Conservation (phyloP, 176 grass and related monocot genomes). For the Secale cereale region DNA sequence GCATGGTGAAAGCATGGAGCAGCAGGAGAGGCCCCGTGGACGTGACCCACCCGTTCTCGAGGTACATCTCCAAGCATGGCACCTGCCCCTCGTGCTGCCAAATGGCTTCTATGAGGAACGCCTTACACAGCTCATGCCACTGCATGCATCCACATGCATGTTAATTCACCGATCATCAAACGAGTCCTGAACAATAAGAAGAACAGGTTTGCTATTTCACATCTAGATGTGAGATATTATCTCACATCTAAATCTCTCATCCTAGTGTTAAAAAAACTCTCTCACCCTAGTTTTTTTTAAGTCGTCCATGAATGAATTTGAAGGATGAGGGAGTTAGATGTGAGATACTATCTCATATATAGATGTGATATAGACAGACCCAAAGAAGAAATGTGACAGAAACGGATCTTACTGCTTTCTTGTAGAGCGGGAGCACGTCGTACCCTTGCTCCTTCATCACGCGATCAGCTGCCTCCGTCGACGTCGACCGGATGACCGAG, state of each 20-base stretch:
- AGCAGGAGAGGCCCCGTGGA: conserved; percentile 31
- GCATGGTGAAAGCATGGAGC: conserved; percentile 25
- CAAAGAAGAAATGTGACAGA: too few species aligned
- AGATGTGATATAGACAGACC: too few species aligned
- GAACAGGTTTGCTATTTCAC: too few species aligned
- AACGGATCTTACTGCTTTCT: conserved; percentile 35
- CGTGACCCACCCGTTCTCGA: conserved; percentile 45
- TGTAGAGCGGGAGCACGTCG: conserved; percentile 33
- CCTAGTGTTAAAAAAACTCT: too few species aligned
- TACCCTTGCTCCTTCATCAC: conserved; percentile 24
- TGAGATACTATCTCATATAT: too few species aligned
- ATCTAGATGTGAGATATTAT: too few species aligned
- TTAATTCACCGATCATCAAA: not conserved
- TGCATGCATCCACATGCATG: not conserved
- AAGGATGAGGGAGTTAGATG: too few species aligned
- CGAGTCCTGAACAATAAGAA: accelerated
- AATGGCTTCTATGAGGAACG: conserved; percentile 38
- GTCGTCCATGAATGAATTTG: too few species aligned
- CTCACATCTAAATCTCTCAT: too few species aligned
- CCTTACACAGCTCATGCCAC: conserved; percentile 51
- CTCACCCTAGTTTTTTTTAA: too few species aligned
- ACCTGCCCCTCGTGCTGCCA: conserved; percentile 28
- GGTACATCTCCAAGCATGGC: conserved; percentile 41
- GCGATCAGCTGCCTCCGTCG: not conserved
- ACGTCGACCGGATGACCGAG: conserved; percentile 23